Evolutionary conservation across 1,139 yeast genomes (phyloP), one percentile per base, ranked within the genome.

Genomic region (Diutina pseudorugosa): DNA sequence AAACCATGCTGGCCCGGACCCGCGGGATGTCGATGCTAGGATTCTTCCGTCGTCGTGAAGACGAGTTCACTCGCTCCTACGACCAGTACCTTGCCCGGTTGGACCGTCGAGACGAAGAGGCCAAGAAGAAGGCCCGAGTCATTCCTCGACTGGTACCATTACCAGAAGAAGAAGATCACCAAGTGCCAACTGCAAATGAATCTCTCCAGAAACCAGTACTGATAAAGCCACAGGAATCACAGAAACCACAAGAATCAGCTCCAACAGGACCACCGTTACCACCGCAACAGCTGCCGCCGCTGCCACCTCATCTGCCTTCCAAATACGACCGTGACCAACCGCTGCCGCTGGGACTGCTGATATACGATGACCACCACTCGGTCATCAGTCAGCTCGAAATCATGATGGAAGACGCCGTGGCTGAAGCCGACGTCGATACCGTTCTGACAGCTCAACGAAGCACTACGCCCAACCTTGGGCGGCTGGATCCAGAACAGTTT

Each of bases 41-140:
- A 14, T 30, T 43, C n/a, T 43, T 43, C 47, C 47, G 47, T 23
- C 47, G 47, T 11, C 47, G 47, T 7, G 47, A 43, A 19, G 47
- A 43, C 25, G 47, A 43, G n/a, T 43, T 43, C 33, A 43, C 47
- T 21, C 23, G 25, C 9, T 43, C 47, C 8, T 43, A 43, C n/a
- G 47, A 43, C 30, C 33, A 43, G 25, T 43, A 43, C 30, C 23
- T 43, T 16, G 47, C 23, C 6, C 25, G 14, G 7, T 21, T 43
- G n/a, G 25, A 43, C 30, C 16, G 8, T 4, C n/a, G 19, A 33
- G 42, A 40, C n/a, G 36, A 30, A 14, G 36, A 30, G 11, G 36
- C 36, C 12, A 11, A 14, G 36, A 30, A 14, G n/a, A 30, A 30
- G 11, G 36, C 36, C n/a, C n/a, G n/a, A 4, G n/a, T 14, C 3